Conservation (phyloP, 805 yeast species). For the Sugiyamaella qingdaonensis region DNA sequence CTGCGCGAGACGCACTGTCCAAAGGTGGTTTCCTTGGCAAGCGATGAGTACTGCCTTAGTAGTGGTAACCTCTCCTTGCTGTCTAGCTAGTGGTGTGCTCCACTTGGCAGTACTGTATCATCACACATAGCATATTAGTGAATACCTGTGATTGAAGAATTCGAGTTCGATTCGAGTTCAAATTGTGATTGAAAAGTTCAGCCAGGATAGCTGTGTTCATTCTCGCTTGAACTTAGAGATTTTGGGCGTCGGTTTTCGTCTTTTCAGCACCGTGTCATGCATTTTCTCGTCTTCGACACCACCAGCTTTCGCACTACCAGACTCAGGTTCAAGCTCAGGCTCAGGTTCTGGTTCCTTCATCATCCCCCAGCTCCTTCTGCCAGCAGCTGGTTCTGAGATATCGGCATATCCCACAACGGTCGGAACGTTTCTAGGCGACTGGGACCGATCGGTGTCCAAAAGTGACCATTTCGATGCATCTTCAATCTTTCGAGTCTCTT, state of each 20-base stretch:
- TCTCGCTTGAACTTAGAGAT: background rate
- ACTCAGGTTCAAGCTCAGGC: background rate
- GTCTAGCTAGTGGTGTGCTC: no score
- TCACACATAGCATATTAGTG: no score
- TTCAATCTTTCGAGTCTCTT: slow-evolving; percentile 22
- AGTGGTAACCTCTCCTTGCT: no score
- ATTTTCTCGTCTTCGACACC: background rate
- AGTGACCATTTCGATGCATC: slow-evolving; percentile 26
- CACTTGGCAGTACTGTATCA: no score
- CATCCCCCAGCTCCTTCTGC: slow-evolving; percentile 26
- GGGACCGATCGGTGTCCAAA: background rate
- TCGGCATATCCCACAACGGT: slow-evolving; percentile 14
- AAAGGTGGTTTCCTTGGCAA: slow-evolving; percentile 49
- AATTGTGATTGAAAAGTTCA: background rate
- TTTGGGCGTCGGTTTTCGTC: slow-evolving; percentile 2
- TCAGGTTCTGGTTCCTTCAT: background rate
- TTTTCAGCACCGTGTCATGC: background rate
- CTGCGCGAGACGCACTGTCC: slow-evolving; percentile 79
- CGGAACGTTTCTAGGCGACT: background rate
- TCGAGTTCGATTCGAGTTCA: no score
- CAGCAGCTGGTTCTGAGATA: slow-evolving; percentile 14
- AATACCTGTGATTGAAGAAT: no score
- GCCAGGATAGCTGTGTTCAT: background rate
- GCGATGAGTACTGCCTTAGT: slow-evolving; percentile 19
- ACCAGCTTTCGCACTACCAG: background rate